Percentiles rank a stretch among this genome's conserved stretches.
Evolutionary conservation across 2,329 filamentous ascomycete species (phyloP).

Genomic region (Penicillium sp.): DNA sequence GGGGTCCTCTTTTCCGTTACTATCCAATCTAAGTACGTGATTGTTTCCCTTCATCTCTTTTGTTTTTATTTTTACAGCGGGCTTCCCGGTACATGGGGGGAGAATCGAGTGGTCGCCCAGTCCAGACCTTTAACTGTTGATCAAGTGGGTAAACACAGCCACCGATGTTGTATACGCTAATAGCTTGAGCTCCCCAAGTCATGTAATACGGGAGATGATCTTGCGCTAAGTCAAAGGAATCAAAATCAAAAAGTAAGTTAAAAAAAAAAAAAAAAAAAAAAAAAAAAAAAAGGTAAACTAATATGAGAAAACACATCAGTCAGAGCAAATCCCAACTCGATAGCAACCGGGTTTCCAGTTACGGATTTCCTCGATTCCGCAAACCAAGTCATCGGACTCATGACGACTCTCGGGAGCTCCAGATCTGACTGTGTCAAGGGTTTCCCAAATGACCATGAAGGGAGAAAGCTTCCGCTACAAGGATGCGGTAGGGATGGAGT

Average conservation of each 20-base stretch:
- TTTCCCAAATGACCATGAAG: not conserved
- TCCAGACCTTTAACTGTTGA: no score
- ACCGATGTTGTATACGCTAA: not conserved
- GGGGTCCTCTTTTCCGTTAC: not conserved
- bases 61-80: not conserved
- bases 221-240: no score
- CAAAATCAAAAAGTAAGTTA: not conserved
- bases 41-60: not conserved
- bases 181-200: not conserved
- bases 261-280: not conserved
- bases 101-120: no score
- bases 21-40: not conserved
- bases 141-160: not conserved
- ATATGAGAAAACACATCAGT: not conserved
- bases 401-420: not conserved
- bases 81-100: not conserved
- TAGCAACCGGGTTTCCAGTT: not conserved
- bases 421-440: not conserved
- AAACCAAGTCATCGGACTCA: slow-evolving; percentile 15
- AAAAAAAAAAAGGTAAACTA: not conserved
- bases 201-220: not conserved
- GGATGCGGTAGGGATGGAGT: not conserved
- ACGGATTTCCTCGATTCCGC: not conserved
- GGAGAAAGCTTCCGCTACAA: not conserved
- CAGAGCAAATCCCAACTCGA: no score